These are phyloP conservation scores for Chaetomium strumarium DNA, from an alignment of 2,329 filamentous ascomycete genomes.

Conservation along the genomic window DNA sequence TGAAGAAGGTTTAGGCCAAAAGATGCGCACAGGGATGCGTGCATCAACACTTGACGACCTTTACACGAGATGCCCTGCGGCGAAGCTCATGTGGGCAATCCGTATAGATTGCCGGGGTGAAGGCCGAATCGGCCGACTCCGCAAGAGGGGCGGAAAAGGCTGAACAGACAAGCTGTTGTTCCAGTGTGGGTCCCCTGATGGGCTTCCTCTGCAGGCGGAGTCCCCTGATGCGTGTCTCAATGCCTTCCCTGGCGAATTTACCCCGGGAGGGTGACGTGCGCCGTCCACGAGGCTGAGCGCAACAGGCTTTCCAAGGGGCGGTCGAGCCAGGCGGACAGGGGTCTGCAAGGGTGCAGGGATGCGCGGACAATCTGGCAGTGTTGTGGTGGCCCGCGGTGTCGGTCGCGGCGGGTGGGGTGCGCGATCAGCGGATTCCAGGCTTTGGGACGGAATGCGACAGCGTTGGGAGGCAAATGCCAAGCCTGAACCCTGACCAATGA, in stretches of 20 bases:
- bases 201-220: slow-evolving; percentile 21
- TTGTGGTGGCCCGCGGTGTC: slow-evolving; percentile 22
- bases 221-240: slow-evolving; percentile 25
- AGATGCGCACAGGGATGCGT: slow-evolving; percentile 14
- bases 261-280: slow-evolving; percentile 36
- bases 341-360: slow-evolving; percentile 7
- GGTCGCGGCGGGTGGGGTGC: slow-evolving; percentile 20
- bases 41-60: slow-evolving; percentile 14
- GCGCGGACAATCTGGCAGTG: slow-evolving; percentile 10
- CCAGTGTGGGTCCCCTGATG: slow-evolving; percentile 19
- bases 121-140: slow-evolving; percentile 18
- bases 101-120: slow-evolving; percentile 17
- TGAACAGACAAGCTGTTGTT: slow-evolving; percentile 21
- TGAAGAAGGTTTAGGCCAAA: neutral
- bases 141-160: slow-evolving; percentile 18
- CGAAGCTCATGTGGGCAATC: slow-evolving; percentile 25
- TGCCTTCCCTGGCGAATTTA: slow-evolving; percentile 23
- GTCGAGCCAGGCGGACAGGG: slow-evolving; percentile 26
- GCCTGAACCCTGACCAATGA: slow-evolving; percentile 18
- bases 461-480: slow-evolving; percentile 16
- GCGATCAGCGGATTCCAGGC: slow-evolving; percentile 24
- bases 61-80: slow-evolving; percentile 26
- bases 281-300: slow-evolving; percentile 38
- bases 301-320: slow-evolving; percentile 23
- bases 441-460: slow-evolving; percentile 20